Conservation (phyloP, 108 stramenopile genomes). For the Epipyxis sp. region DNA sequence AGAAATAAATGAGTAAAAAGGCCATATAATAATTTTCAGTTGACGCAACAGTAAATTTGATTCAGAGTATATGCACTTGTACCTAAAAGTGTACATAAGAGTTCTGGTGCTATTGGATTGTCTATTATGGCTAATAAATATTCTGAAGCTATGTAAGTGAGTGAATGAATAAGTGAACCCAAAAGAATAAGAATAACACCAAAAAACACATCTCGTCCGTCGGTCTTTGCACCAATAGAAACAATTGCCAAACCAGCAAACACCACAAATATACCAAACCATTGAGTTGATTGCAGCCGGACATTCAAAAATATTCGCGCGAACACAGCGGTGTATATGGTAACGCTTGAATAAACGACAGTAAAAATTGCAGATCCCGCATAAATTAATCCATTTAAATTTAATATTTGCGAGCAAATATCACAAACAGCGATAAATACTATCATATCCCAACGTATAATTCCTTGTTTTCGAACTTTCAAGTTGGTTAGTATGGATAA, state of each 20-base stretch:
- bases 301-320: neutral
- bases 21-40: no score
- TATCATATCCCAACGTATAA: neutral
- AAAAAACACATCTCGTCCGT: neutral
- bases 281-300: neutral
- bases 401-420: neutral
- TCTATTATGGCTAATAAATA: neutral
- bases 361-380: neutral
- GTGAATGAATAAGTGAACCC: neutral
- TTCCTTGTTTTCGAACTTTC: no score
- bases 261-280: neutral
- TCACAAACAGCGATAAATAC: neutral
- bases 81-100: neutral
- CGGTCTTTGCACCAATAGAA: neutral
- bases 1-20: no score
- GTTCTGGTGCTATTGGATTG: neutral
- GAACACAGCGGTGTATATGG: neutral
- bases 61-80: neutral
- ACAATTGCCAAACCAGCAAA: neutral
- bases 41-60: no score
- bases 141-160: neutral
- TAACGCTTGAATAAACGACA: constrained; percentile 1
- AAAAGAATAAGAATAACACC: neutral
- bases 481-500: no score
- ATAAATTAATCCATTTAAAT: neutral